These are phyloP conservation scores for Aspergillus puulaauensis DNA, from an alignment of 2,329 filamentous ascomycete species.

Conservation along the genomic window DNA sequence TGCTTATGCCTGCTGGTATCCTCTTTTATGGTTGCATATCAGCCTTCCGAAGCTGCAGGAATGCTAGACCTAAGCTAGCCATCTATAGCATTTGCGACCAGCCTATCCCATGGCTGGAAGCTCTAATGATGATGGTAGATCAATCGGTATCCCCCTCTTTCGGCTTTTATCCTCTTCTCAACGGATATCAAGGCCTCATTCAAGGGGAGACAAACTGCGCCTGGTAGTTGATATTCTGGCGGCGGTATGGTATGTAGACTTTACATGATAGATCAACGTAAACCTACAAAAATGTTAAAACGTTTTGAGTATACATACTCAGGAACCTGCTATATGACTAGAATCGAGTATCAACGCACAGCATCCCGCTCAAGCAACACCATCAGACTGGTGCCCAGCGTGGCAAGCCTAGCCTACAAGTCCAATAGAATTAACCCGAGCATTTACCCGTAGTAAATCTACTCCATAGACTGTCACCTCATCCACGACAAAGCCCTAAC, in stretches of 20 bases:
- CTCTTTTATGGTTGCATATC: background rate
- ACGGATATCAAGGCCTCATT: constrained; percentile 28
- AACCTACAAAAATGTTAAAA: no score
- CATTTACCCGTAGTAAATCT: no score
- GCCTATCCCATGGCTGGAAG: constrained; percentile 37
- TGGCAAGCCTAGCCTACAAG: no score
- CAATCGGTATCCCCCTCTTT: constrained; percentile 20
- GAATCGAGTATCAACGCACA: no score
- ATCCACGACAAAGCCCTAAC: no score
- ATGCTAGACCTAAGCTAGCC: constrained; percentile 14
- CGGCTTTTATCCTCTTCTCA: constrained; percentile 20
- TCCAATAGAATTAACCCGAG: no score
- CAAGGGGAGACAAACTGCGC: constrained; percentile 26
- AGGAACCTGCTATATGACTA: no score
- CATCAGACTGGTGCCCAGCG: no score
- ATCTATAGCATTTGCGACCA: constrained; percentile 39
- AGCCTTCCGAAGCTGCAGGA: background rate
- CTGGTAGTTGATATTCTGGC: background rate
- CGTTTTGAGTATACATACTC: no score
- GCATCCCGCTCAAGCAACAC: no score
- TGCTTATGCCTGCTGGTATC: background rate
- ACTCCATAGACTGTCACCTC: no score
- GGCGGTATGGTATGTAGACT: background rate
- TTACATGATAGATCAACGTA: no score
- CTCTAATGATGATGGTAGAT: constrained; percentile 53